Conservation (phyloP, 2,329 filamentous ascomycete genomes). For the Xylaria polymorpha region DNA sequence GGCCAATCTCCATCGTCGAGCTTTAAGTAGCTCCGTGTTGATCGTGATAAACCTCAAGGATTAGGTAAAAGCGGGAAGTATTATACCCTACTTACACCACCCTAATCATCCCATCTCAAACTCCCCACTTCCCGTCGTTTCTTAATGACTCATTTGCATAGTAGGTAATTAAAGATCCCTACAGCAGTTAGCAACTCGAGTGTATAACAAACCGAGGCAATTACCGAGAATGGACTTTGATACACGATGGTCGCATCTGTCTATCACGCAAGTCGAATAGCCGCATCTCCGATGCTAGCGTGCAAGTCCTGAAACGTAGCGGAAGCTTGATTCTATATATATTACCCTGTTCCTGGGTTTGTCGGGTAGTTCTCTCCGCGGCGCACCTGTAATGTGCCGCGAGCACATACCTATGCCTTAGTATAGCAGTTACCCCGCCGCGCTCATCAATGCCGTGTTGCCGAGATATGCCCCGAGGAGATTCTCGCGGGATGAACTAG, state of each 20-base stretch:
- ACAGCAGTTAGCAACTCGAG: neutral
- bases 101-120: neutral
- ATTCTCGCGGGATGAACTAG: neutral
- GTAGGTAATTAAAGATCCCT: neutral
- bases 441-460: neutral
- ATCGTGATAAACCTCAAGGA: neutral
- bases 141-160: neutral
- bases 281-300: neutral
- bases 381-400: too few relatives aligned
- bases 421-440: neutral
- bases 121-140: neutral
- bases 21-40: neutral
- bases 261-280: neutral
- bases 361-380: neutral
- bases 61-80: neutral
- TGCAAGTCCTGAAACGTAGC: neutral
- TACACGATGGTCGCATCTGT: neutral
- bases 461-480: neutral
- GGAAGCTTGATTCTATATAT: conserved; percentile 1
- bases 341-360: neutral
- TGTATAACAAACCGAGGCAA: neutral
- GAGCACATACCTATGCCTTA: too few relatives aligned
- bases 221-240: neutral
- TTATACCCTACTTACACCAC: neutral
- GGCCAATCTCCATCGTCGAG: neutral